phyloP scores from a whole-genome alignment of 1,284 basidiomycete species.

The Microstroma glucosiphilum region DNA sequence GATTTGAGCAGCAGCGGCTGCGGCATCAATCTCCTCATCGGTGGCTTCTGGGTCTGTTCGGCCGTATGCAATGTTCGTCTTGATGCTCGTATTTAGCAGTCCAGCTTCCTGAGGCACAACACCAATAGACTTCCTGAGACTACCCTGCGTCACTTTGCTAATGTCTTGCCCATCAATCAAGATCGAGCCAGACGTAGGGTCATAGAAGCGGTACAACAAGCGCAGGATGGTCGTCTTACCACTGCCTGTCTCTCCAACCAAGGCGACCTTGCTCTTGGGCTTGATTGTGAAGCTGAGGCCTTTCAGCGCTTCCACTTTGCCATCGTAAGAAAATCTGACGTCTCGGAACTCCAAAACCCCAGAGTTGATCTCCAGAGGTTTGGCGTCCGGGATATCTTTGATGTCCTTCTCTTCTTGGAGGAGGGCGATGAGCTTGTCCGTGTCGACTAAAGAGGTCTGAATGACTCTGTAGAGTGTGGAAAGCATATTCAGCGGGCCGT shows the following conservation, averaged over 20 bases:
- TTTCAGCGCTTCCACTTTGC: constrained; percentile 64
- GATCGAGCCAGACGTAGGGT: constrained; percentile 56
- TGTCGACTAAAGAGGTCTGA: constrained; percentile 57
- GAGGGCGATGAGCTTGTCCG: constrained; percentile 51
- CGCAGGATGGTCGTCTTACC: constrained; percentile 77
- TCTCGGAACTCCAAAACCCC: constrained; percentile 72
- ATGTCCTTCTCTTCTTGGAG: constrained; percentile 61
- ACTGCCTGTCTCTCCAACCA: constrained; percentile 60
- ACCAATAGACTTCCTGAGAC: constrained; percentile 70
- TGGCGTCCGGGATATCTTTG: constrained; percentile 69
- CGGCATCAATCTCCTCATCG: constrained; percentile 39
- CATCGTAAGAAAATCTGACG: constrained; percentile 61
- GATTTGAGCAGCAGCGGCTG: constrained; percentile 46
- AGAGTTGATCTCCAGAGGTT: constrained; percentile 65
- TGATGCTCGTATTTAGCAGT: constrained; percentile 74
- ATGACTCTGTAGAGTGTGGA: constrained; percentile 49
- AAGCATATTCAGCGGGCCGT: constrained; percentile 42
- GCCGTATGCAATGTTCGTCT: constrained; percentile 45
- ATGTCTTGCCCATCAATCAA: constrained; percentile 76
- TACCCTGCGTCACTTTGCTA: constrained; percentile 70
- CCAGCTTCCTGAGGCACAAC: constrained; percentile 54
- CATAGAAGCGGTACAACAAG: constrained; percentile 82
- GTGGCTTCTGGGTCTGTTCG: constrained; percentile 26
- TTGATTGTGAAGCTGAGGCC: constrained; percentile 76
- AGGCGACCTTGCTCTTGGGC: constrained; percentile 54